Conservation (phyloP, 2,329 filamentous ascomycete genomes). For the Aureobasidium lini region DNA sequence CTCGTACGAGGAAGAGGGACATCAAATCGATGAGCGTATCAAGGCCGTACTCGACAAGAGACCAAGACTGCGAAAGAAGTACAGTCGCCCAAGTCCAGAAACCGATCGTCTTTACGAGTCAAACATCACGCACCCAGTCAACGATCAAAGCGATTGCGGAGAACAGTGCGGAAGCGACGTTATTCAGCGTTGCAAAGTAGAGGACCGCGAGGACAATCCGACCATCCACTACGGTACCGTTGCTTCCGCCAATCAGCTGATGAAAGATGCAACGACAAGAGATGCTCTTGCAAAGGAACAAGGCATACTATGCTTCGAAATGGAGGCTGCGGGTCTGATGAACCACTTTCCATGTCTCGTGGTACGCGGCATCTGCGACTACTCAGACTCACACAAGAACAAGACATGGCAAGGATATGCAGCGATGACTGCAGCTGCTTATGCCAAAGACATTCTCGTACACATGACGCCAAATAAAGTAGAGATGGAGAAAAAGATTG, state of each 20-base stretch:
- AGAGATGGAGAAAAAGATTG: background rate
- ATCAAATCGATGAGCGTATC: background rate
- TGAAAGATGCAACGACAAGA: constrained; percentile 10
- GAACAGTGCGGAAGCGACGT: background rate
- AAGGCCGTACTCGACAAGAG: background rate
- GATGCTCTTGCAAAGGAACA: constrained; percentile 13
- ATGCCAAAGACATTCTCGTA: constrained; percentile 17
- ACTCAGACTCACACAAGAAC: constrained; percentile 22
- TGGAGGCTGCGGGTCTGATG: constrained; percentile 17
- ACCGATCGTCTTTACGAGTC: background rate
- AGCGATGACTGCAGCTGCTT: constrained; percentile 19
- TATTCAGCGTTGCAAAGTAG: background rate
- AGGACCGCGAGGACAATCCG: constrained; percentile 13
- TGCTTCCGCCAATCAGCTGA: constrained; percentile 30
- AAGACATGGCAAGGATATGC: constrained; percentile 22
- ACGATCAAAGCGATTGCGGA: background rate
- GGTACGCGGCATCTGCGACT: constrained; percentile 23
- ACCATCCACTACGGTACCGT: constrained; percentile 32
- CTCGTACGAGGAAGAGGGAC: background rate
- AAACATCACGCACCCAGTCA: background rate
- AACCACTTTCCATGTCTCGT: constrained; percentile 20
- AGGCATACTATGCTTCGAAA: constrained; percentile 15
- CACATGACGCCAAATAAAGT: constrained; percentile 1
- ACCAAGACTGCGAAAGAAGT: background rate
- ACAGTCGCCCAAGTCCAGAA: background rate